Percentiles rank a stretch among this genome's conserved stretches.
phyloP scores from a whole-genome alignment of 1,284 basidiomycete species.

The Termitomyces sp. region DNA sequence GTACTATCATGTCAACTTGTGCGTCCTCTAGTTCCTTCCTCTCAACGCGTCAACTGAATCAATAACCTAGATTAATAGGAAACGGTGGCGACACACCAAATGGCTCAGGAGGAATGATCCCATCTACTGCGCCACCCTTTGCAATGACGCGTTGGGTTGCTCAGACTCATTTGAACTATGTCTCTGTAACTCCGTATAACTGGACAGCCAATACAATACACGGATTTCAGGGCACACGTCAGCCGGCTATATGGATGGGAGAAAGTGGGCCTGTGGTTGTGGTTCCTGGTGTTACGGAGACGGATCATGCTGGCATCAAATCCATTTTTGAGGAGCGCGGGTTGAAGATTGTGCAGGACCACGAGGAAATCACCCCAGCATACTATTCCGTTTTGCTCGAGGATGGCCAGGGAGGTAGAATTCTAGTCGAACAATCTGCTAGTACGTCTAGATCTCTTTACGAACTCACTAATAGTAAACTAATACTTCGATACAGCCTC shows the following conservation, averaged over 20 bases:
- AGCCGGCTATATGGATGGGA: conserved; percentile 91
- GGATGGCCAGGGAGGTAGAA: conserved; percentile 43
- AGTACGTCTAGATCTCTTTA: conserved; percentile 40
- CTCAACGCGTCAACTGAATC: background rate
- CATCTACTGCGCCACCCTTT: conserved; percentile 73
- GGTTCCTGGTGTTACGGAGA: conserved; percentile 46
- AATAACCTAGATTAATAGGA: conserved; percentile 48
- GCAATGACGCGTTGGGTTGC: conserved; percentile 80
- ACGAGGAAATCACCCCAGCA: conserved; percentile 59
- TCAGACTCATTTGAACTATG: conserved; percentile 67
- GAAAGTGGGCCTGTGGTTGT: conserved; percentile 68
- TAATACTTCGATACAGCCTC: conserved; percentile 41
- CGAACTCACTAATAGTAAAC: conserved; percentile 2
- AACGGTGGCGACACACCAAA: conserved; percentile 69
- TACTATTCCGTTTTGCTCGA: conserved; percentile 67
- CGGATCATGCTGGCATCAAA: conserved; percentile 38
- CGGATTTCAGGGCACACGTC: conserved; percentile 76
- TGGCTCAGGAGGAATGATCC: conserved; percentile 67
- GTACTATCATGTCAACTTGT: conserved; percentile 56
- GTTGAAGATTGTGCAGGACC: conserved; percentile 51
- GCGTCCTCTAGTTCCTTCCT: background rate
- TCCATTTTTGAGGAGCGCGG: conserved; percentile 57
- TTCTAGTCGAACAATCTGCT: conserved; percentile 65
- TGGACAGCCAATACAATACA: conserved; percentile 57
- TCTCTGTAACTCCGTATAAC: conserved; percentile 77